Evolutionary conservation across 768 basidiomycete species (phyloP).

Genomic region (Strobilomyces dryophilus): DNA sequence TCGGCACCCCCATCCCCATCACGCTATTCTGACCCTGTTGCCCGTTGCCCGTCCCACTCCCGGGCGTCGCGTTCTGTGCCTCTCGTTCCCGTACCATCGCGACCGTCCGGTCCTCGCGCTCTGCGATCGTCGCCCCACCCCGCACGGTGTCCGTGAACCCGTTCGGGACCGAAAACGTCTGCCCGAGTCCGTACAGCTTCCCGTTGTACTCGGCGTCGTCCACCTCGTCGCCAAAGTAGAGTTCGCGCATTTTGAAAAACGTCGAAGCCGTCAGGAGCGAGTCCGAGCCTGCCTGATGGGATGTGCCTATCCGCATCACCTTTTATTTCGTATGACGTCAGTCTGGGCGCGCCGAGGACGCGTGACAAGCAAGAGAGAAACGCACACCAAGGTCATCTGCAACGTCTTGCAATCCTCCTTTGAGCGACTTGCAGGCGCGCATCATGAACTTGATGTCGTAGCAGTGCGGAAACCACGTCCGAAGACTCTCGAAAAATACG

Average conservation of each 20-base stretch:
- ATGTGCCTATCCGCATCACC: conserved; percentile 85
- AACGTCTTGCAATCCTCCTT: conserved; percentile 92
- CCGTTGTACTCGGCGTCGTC: conserved; percentile 81
- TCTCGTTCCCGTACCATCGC: conserved; percentile 44
- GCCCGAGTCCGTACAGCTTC: conserved; percentile 79
- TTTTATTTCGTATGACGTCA: conserved; percentile 26
- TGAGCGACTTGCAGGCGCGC: conserved; percentile 74
- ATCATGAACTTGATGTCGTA: conserved; percentile 99
- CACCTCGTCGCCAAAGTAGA: conserved; percentile 88
- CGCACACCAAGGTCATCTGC: conserved; percentile 92
- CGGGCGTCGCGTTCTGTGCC: conserved; percentile 56
- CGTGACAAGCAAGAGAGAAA: conserved; percentile 9
- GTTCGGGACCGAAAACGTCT: conserved; percentile 67
- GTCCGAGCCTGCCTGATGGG: conserved; percentile 98
- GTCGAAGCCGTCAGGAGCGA: conserved; percentile 88
- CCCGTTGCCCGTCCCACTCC: conserved; percentile 21
- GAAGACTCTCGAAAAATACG: conserved; percentile 82
- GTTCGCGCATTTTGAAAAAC: conserved; percentile 93
- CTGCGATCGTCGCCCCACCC: conserved; percentile 77
- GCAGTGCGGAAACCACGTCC: conserved; percentile 91
- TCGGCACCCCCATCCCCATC: conserved; percentile 44
- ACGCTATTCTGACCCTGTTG: conserved; percentile 36
- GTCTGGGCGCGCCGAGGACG: background rate
- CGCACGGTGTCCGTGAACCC: conserved; percentile 62
- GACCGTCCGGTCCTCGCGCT: conserved; percentile 63